Evolutionary conservation across 1,284 basidiomycete genomes (phyloP).

Genomic region (Puccinia coronata): DNA sequence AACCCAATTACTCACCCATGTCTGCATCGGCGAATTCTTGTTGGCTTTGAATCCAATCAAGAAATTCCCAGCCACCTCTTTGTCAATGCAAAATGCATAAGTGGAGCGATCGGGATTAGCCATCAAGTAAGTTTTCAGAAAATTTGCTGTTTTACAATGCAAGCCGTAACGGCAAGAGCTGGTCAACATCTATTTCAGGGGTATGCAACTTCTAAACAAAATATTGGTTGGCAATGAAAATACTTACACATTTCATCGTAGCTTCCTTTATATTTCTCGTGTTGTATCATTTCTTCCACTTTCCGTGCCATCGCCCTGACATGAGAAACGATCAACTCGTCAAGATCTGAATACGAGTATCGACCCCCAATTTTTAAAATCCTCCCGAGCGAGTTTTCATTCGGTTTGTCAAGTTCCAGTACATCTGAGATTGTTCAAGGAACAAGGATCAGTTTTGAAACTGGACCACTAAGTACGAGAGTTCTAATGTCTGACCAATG

Average conservation of each 20-base stretch:
- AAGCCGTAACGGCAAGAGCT: not conserved
- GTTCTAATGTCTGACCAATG: constrained; percentile 66
- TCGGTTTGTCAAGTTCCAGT: constrained; percentile 73
- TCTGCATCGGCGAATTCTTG: constrained; percentile 73
- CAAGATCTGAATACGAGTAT: constrained; percentile 88
- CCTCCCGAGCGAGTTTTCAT: constrained; percentile 68
- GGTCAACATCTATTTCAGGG: not conserved
- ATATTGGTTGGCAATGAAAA: not conserved
- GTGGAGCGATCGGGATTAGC: constrained; percentile 92
- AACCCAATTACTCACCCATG: constrained; percentile 69
- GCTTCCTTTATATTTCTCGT: constrained; percentile 91
- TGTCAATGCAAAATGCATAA: constrained; percentile 93
- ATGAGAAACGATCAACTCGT: constrained; percentile 96
- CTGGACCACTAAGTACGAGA: not conserved
- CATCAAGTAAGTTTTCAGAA: constrained; percentile 81
- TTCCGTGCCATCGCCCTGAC: constrained; percentile 90
- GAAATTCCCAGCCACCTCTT: constrained; percentile 87
- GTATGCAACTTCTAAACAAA: not conserved
- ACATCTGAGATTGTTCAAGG: constrained; percentile 68
- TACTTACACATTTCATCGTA: constrained; percentile 82
- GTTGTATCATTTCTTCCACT: constrained; percentile 90
- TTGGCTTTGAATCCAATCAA: constrained; percentile 90
- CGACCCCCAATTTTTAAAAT: constrained; percentile 74
- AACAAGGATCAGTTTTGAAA: not conserved
- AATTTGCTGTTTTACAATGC: constrained; percentile 67